A percentile compares a stretch with the other conserved stretches of the same genome.
Evolutionary conservation across 2,329 filamentous ascomycete genomes (phyloP).

Genomic region (Lachnellula subtilissima): DNA sequence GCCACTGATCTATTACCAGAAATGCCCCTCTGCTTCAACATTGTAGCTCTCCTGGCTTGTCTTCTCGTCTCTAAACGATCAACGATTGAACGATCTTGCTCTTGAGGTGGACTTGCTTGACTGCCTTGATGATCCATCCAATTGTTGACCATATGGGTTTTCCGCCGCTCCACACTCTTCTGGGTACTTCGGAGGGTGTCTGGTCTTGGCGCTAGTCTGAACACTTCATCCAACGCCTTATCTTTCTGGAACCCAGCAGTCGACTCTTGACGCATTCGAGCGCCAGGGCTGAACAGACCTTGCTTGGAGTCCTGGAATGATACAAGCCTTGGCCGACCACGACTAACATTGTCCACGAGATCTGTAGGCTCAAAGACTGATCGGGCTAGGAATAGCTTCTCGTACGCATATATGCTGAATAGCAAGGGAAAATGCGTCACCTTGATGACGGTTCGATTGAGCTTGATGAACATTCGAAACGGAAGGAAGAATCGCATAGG

Average conservation of each 20-base stretch:
- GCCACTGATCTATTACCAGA: conserved; percentile 50
- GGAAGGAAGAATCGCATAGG: conserved; percentile 77
- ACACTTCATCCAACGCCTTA: conserved; percentile 84
- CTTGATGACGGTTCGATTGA: conserved; percentile 91
- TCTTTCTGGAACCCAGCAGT: conserved; percentile 87
- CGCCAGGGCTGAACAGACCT: conserved; percentile 67
- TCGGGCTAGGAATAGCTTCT: conserved; percentile 70
- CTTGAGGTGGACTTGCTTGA: conserved; percentile 51
- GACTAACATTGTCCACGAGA: conserved; percentile 67
- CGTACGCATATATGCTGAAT: conserved; percentile 82
- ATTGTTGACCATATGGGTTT: conserved; percentile 76
- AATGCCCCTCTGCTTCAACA: conserved; percentile 35
- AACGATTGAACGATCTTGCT: conserved; percentile 54
- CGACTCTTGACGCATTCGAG: conserved; percentile 76
- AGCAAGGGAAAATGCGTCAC: conserved; percentile 83
- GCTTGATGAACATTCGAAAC: conserved; percentile 72
- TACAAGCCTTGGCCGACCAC: conserved; percentile 44
- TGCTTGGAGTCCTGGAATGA: conserved; percentile 51
- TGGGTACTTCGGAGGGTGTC: conserved; percentile 55
- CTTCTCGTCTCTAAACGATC: conserved; percentile 48
- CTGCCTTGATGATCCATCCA: conserved; percentile 78
- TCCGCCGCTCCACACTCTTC: conserved; percentile 59
- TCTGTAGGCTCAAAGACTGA: conserved; percentile 79
- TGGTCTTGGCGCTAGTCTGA: conserved; percentile 63
- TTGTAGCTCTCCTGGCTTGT: conserved; percentile 26